These are phyloP conservation scores for Coemansia sp. DNA, from an alignment of 192 early-diverging fungal genomes.

Conservation along the genomic window DNA sequence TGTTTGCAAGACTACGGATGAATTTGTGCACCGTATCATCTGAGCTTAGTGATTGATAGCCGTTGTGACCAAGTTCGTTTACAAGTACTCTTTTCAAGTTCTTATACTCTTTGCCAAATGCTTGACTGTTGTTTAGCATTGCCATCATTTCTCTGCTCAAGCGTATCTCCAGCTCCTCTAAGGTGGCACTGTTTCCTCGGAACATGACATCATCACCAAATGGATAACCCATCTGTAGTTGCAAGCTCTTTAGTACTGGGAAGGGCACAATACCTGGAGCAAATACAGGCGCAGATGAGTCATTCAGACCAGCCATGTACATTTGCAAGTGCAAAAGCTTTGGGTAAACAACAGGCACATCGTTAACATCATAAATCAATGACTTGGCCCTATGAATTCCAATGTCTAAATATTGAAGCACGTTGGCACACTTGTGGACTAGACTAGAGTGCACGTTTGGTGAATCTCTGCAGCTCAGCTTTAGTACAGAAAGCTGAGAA, in stretches of 20 bases:
- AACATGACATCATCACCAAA: slow-evolving; percentile 15
- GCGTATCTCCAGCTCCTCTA: background rate
- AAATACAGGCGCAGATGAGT: background rate
- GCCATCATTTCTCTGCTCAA: background rate
- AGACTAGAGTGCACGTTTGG: background rate
- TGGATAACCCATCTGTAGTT: background rate
- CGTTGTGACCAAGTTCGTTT: background rate
- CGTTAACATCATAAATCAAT: background rate
- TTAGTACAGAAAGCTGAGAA: background rate
- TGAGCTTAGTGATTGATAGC: background rate
- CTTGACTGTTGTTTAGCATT: background rate
- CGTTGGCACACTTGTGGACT: background rate
- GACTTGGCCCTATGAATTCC: no score
- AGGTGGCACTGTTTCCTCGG: slow-evolving; percentile 8
- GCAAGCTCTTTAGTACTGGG: background rate
- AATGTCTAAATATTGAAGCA: background rate
- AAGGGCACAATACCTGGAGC: background rate
- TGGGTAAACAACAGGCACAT: background rate
- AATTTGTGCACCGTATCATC: background rate
- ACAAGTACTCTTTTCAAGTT: background rate
- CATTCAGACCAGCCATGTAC: background rate
- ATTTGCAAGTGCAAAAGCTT: slow-evolving; percentile 3
- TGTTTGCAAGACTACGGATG: background rate
- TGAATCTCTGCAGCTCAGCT: background rate
- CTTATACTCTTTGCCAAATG: background rate